Conservation (phyloP, 176 grass and related monocot species). For the Lolium multiflorum region DNA sequence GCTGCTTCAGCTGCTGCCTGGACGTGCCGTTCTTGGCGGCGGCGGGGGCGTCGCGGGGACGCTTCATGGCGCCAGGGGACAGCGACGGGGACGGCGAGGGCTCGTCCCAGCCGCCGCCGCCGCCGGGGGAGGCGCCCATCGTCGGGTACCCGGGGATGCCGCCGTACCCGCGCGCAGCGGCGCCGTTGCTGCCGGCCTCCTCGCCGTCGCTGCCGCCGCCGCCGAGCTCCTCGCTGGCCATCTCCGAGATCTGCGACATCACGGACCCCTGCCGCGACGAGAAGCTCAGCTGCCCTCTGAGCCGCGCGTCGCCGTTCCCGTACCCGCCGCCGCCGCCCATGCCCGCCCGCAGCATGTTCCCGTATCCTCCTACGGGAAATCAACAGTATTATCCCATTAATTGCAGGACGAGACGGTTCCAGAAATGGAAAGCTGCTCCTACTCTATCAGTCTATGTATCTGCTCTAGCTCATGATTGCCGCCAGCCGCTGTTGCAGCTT, state of each 20-base stretch:
- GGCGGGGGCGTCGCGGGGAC: constrained; percentile 41
- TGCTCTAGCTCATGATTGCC: constrained; percentile 52
- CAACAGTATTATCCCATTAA: constrained; percentile 38
- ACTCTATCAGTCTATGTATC: constrained; percentile 12
- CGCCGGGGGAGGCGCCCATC: constrained; percentile 26
- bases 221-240: constrained; percentile 79
- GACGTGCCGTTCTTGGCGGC: constrained; percentile 23
- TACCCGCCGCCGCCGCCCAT: constrained; percentile 45
- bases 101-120: constrained; percentile 68
- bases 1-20: constrained; percentile 59
- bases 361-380: constrained; percentile 68
- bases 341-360: constrained; percentile 62
- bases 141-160: constrained; percentile 56
- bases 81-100: constrained; percentile 33
- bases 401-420: constrained; percentile 26
- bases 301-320: constrained; percentile 48
- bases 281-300: constrained; percentile 85
- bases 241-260: constrained; percentile 99
- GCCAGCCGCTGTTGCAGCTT: constrained; percentile 5
- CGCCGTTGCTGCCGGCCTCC: constrained; percentile 58
- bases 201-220: constrained; percentile 62
- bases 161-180: constrained; percentile 34
- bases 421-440: constrained; percentile 46
- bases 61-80: constrained; percentile 44
- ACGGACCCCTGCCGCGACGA: constrained; percentile 84